A percentile compares a stretch with the other conserved stretches of the same genome.
Evolutionary conservation across 495 filamentous ascomycete genomes (phyloP).

Genomic region (Xylona heveae): DNA sequence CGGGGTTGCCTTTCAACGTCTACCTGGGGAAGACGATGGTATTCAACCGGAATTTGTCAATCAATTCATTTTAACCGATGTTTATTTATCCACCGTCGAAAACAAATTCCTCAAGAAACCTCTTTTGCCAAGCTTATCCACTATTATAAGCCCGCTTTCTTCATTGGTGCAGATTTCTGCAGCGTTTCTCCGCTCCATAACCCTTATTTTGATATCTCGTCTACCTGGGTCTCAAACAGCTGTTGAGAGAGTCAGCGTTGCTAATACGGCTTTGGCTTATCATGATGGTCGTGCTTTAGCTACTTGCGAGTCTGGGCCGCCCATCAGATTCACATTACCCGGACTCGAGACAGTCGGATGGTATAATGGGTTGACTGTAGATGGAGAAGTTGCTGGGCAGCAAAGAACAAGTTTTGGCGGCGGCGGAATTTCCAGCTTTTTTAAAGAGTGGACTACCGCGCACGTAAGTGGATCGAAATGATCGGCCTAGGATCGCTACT

Average conservation of each 20-base stretch:
- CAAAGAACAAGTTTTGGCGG: constrained; percentile 24
- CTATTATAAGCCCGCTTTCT: constrained; percentile 28
- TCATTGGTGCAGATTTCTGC: constrained; percentile 17
- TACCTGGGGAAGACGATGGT: constrained; percentile 7
- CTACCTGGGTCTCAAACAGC: constrained; percentile 27
- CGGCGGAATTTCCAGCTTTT: constrained; percentile 25
- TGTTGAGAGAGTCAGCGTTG: constrained; percentile 40
- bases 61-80: constrained; percentile 39
- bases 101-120: constrained; percentile 22
- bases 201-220: constrained; percentile 29
- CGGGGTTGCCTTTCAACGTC: constrained; percentile 31
- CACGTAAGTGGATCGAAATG: constrained; percentile 15
- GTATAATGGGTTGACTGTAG: constrained; percentile 32
- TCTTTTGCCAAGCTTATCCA: constrained; percentile 37
- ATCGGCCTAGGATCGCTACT: not conserved
- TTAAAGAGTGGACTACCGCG: constrained; percentile 46
- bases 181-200: constrained; percentile 20
- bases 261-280: constrained; percentile 38
- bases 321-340: constrained; percentile 37
- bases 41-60: constrained; percentile 39
- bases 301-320: constrained; percentile 44
- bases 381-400: constrained; percentile 19
- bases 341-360: constrained; percentile 40
- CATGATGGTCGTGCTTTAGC: constrained; percentile 45
- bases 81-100: constrained; percentile 27